These are phyloP conservation scores for Hypoxylon lenormandii DNA, from an alignment of 495 filamentous ascomycete genomes.

Conservation along the genomic window DNA sequence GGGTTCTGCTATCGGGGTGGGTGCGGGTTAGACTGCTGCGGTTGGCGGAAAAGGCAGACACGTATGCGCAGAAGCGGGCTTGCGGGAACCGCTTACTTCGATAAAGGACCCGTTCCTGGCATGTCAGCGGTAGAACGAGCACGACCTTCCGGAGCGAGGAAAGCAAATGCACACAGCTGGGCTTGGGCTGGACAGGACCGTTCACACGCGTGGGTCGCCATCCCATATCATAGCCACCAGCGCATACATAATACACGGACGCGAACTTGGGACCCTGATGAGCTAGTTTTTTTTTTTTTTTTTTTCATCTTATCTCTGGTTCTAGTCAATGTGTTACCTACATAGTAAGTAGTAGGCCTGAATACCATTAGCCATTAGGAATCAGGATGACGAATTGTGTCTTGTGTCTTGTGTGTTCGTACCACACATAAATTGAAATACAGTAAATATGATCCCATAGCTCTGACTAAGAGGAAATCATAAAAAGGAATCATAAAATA, in stretches of 20 bases:
- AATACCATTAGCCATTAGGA: too few relatives aligned
- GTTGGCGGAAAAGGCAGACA: slow-evolving; percentile 31
- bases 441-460: too few relatives aligned
- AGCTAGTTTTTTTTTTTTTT: slow-evolving; percentile 5
- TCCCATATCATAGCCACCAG: slow-evolving; percentile 6
- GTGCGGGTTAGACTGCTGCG: slow-evolving; percentile 14
- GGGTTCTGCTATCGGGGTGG: slow-evolving; percentile 40
- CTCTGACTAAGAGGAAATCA: too few relatives aligned
- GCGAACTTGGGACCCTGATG: slow-evolving; percentile 17
- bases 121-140: slow-evolving; percentile 19
- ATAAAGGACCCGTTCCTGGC: slow-evolving; percentile 24
- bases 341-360: too few relatives aligned
- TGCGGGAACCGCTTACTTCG: slow-evolving; percentile 37
- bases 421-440: too few relatives aligned
- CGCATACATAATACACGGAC: slow-evolving; percentile 7
- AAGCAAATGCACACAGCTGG: slow-evolving; percentile 11
- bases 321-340: too few relatives aligned
- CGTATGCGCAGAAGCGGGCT: slow-evolving; percentile 25
- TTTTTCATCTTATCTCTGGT: too few relatives aligned
- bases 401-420: too few relatives aligned
- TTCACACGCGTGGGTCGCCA: slow-evolving; percentile 14
- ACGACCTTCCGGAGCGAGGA: slow-evolving; percentile 37
- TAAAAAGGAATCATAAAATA: not conserved
- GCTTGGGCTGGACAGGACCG: not conserved
- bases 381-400: too few relatives aligned